Evolutionary conservation across 2,329 filamentous ascomycete species (phyloP), one percentile per base, ranked within the genome.

Genomic region (Knufia fluminis): DNA sequence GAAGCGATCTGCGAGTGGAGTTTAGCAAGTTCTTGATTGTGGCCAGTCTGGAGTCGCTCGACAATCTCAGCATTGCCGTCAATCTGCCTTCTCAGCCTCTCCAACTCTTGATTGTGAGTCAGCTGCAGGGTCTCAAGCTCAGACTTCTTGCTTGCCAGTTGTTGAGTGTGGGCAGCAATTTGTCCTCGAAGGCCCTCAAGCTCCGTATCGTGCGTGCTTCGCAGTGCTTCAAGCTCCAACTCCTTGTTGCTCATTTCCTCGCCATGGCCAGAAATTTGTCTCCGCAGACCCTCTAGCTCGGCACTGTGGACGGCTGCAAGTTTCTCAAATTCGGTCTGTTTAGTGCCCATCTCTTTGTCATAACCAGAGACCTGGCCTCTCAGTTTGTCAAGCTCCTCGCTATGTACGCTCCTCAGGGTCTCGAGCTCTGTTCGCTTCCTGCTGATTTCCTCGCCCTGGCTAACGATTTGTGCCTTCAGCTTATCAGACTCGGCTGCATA

Each of bases 401-500:
- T 45, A 14, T 45, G 42, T 2, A 22, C 17, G 16, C 19, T 33
- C 17, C 28, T 24, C n/a, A 45, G 26, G 4, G 16, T 17, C 26
- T 45, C 42, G 20, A 45, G 24, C 17, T 45, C 42, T 8, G 28
- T 16, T 22, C 28, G 24, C 42, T 45, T 31, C 12, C 24, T 32
- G 6, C 42, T 26, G 17, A 33, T 22, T 7, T 45, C 42, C 8
- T 45, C 42, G 16, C 26, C 19, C 10, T 45, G 42, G n/a, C 42
- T 19, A 14, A 26, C 24, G n/a, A 45, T 32, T 22, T 32, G 42
- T 7, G 17, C 26, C 28, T 32, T 45, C 24, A 45, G 17, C 28
- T 32, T 45, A 7, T 45, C 42, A n/a, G 26, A 32, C 28, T 45
- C 42, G 8, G 42, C 42, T 9, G 42, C 42, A 33, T 45, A 19